Evolutionary conservation across 179 eudicot species (phyloP), one percentile per base, ranked within the genome.

Genomic region (Patellifolia procumbens): DNA sequence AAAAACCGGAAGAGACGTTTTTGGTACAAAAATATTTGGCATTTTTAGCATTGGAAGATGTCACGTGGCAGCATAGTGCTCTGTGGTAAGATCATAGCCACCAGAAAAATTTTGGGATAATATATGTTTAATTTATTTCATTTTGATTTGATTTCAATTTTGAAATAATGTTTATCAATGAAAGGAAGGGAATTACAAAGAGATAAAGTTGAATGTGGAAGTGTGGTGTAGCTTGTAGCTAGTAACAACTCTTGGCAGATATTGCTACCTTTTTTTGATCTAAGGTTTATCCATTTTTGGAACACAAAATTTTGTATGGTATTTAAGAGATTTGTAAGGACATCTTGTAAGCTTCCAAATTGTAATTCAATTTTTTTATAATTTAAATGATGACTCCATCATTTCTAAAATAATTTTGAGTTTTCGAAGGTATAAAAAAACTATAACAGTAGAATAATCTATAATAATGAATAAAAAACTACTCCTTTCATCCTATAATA

Each of bases 221-320:
- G 81, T 78, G 91, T 88, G 91, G 91, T 81, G 87, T 52, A 81
- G 84, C 81, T 87, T 83, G 52, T 74, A 83, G 75, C 80, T 71
- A 34, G 15, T 6, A 31, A 58, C 31, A 66, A 81, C 26, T 75
- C 31, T 76, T 79, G 84, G 83, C 74, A 12, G 67, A 53, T 46
- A 73, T 72, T 79, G 79, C 48, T 6, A 73, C 2, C 55, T 51
- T 20, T 17, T n/a, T 78, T 52, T 39, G 49, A 35, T 51, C n/a
- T 19, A 42, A 56, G 19, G 52, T 48, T 70, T 68, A 72, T 82
- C 80, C 76, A 64, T 29, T 73, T 55, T 55, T 56, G 4, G 46
- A 76, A 34, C 59, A 51, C 32, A 43, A n/a, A 8, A 31, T 37
- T 63, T 37, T 76, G 48, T 80, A 56, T 72, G 76, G 83, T 71